Evolutionary conservation across 768 basidiomycete species (phyloP), one percentile per base, ranked within the genome.

Genomic region (Phylloporus arenicola): DNA sequence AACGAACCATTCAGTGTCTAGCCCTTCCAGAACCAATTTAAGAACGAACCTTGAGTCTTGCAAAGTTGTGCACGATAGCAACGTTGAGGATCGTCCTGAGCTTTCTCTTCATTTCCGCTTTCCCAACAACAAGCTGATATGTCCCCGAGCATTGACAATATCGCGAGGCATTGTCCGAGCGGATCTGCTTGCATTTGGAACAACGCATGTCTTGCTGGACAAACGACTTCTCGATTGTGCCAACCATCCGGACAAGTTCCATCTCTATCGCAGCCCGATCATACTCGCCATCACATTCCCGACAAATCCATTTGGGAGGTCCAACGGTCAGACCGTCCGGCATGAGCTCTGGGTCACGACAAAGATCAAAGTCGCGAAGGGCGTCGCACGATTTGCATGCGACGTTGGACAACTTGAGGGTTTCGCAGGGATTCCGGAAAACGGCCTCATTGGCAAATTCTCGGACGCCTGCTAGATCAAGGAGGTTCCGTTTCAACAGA

Each of bases 351-450:
- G 83, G 77, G 68, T 98, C 95, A 14, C 95, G 82, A 64, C 95
- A 97, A 61, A 99, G 88, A 67, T 99, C 96, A 60, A 99, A 89
- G 65, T 95, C 92, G 3, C 88, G 81, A 52, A 93, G 76, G 13
- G 74, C 70, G 65, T 92, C 93, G 69, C 90, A 98, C 60, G 84
- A 80, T 37, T 80, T 82, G 64, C 95, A 97, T 27, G 94, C 88
- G 33, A 97, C 86, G 64, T 89, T 89, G 39, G 83, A 74, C 24
- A 98, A 68, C 58, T 87, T 86, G 48, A 95, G 76, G 9, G 89
- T 82, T 63, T 92, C 86, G 70, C 93, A 97, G 0, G 94, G 94
- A 64, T 96, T 96, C 47, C 82, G 81, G 76, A 94, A 99, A 1
- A 76, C 67, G 4, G 93, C 93, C 44, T 93, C 88, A 46, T 72